A percentile compares a stretch with the other conserved stretches of the same genome.
These are phyloP conservation scores for Candida pini DNA, from an alignment of 805 yeast genomes.

Conservation along the genomic window DNA sequence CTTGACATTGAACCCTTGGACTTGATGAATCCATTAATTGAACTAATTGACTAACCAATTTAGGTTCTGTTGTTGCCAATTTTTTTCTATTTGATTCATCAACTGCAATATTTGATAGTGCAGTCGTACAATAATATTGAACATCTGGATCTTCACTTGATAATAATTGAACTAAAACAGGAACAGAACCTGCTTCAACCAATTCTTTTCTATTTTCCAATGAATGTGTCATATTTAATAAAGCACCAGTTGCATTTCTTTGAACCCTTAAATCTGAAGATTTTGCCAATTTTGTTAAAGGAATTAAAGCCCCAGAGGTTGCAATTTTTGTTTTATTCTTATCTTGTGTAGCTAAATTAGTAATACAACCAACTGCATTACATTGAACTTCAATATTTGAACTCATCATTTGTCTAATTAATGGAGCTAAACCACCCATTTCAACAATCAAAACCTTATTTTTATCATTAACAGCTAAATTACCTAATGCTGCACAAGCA, in stretches of 20 bases:
- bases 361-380: conserved; percentile 98
- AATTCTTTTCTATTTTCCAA: conserved; percentile 93
- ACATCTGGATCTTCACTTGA: conserved; percentile 91
- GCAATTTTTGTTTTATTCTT: conserved; percentile 96
- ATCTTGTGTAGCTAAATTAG: conserved; percentile 96
- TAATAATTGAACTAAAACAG: conserved; percentile 83
- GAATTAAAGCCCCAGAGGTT: conserved; percentile 90
- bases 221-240: conserved; percentile 96
- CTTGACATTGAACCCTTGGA: conserved; percentile 97
- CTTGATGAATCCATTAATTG: conserved; percentile 88
- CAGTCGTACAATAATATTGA: conserved; percentile 97
- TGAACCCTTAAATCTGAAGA: conserved; percentile 94
- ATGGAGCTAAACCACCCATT: conserved; percentile 96
- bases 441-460: conserved; percentile 91
- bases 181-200: conserved; percentile 97
- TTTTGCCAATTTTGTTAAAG: conserved; percentile 89
- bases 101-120: conserved; percentile 93
- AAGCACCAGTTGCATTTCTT: conserved; percentile 97
- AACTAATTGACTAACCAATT: conserved; percentile 81
- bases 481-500: conserved; percentile 98
- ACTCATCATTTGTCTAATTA: conserved; percentile 96
- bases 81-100: conserved; percentile 88
- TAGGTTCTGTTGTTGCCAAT: conserved; percentile 87
- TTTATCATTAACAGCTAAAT: conserved; percentile 92
- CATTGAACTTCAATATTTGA: conserved; percentile 97